These are phyloP conservation scores for Aschersonia sp. DNA, from an alignment of 2,329 filamentous ascomycete genomes.

Conservation along the genomic window DNA sequence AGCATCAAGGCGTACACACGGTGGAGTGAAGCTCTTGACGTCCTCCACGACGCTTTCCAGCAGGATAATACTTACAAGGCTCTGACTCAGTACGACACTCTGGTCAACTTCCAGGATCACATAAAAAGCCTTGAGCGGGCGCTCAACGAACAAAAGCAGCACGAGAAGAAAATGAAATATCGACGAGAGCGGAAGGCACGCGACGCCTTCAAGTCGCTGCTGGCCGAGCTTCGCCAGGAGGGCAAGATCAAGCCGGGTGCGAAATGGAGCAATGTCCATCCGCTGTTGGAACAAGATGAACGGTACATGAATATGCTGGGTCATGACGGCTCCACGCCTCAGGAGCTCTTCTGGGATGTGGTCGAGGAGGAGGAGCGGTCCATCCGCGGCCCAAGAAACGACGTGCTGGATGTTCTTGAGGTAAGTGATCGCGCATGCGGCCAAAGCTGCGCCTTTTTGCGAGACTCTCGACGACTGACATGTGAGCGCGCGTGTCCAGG, in stretches of 20 bases:
- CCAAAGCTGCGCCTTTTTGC: neutral
- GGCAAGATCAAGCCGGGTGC: conserved; percentile 80
- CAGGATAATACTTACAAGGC: conserved; percentile 73
- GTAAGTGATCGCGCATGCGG: conserved; percentile 33
- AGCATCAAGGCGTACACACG: conserved; percentile 86
- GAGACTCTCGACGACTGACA: neutral
- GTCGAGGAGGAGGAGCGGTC: conserved; percentile 86
- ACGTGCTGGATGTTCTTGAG: conserved; percentile 78
- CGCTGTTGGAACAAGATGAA: conserved; percentile 62
- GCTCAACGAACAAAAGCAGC: conserved; percentile 83
- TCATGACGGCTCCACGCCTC: conserved; percentile 68
- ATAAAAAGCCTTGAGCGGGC: conserved; percentile 83
- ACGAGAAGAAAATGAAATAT: conserved; percentile 67
- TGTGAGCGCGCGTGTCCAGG: conserved; percentile 30
- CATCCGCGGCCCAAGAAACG: conserved; percentile 67
- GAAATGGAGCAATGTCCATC: conserved; percentile 76
- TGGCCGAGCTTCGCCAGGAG: conserved; percentile 57
- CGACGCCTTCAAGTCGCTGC: conserved; percentile 62
- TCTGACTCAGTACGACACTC: conserved; percentile 76
- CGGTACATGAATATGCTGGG: conserved; percentile 76
- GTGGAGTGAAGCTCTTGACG: conserved; percentile 79
- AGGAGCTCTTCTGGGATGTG: conserved; percentile 92
- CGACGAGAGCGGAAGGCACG: conserved; percentile 76
- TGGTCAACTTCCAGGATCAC: conserved; percentile 88
- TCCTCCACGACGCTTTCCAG: conserved; percentile 68